phyloP scores from a whole-genome alignment of 805 yeast genomes.

The Saturnispora quitensis region DNA sequence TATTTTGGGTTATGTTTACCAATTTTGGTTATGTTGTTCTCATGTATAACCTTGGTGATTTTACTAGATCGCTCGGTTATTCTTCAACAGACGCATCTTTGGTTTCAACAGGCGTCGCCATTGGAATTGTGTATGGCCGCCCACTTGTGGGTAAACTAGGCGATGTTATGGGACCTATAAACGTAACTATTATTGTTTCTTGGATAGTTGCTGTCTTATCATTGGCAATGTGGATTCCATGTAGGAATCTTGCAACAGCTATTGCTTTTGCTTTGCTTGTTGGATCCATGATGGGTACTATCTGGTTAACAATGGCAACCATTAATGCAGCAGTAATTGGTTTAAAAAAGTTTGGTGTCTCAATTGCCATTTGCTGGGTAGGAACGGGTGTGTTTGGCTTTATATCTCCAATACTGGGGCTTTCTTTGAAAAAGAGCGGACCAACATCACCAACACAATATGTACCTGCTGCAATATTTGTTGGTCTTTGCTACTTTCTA shows the following conservation, averaged over 20 bases:
- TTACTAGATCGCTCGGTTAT: conserved; percentile 52
- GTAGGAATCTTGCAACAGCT: conserved; percentile 47
- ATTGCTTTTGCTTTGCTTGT: conserved; percentile 41
- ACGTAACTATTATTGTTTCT: conserved; percentile 33
- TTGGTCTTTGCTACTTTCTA: conserved; percentile 43
- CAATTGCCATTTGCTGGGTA: conserved; percentile 41
- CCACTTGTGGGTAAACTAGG: conserved; percentile 44
- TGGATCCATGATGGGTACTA: conserved; percentile 53
- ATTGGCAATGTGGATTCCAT: conserved; percentile 49
- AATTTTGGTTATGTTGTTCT: conserved; percentile 53
- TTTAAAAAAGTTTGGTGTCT: conserved; percentile 39
- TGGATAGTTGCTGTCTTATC: conserved; percentile 32
- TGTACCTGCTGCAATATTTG: conserved; percentile 44
- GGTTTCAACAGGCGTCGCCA: conserved; percentile 50
- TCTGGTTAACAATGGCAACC: conserved; percentile 49
- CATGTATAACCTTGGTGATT: conserved; percentile 50
- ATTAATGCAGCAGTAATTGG: conserved; percentile 46
- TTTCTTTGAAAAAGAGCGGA: conserved; percentile 34
- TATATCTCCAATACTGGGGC: conserved; percentile 52
- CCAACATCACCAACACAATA: conserved; percentile 37
- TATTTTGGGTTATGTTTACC: conserved; percentile 37
- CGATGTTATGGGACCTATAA: conserved; percentile 43
- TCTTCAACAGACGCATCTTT: conserved; percentile 43
- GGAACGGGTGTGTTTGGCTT: conserved; percentile 40
- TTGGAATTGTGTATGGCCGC: conserved; percentile 47